These are phyloP conservation scores for Epichloe sp. DNA, from an alignment of 2,329 filamentous ascomycete species.

Conservation along the genomic window DNA sequence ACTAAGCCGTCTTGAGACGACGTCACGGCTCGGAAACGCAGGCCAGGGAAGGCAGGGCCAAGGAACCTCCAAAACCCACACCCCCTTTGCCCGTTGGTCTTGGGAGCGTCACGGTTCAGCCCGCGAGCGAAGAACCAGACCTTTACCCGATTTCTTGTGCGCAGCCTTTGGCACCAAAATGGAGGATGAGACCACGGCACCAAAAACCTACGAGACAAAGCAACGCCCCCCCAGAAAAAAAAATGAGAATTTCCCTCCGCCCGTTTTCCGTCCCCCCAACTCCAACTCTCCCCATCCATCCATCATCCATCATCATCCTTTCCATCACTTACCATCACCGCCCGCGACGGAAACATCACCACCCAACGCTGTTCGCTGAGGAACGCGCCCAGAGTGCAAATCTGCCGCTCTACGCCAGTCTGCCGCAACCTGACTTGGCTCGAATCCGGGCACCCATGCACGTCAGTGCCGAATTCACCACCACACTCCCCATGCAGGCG, in stretches of 20 bases:
- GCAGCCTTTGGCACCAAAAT: slow-evolving; percentile 27
- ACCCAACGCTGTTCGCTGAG: slow-evolving; percentile 5
- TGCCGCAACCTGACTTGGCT: slow-evolving; percentile 13
- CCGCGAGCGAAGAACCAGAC: slow-evolving; percentile 10
- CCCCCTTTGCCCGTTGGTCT: slow-evolving; percentile 10
- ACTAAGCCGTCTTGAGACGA: neutral
- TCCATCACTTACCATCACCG: slow-evolving; percentile 13
- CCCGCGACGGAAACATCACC: slow-evolving; percentile 16
- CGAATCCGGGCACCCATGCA: slow-evolving; percentile 10
- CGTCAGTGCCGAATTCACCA: slow-evolving; percentile 8
- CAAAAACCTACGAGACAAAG: slow-evolving; percentile 25
- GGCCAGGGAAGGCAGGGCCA: neutral
- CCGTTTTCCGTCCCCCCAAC: slow-evolving; percentile 12
- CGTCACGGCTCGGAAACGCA: neutral
- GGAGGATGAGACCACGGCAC: slow-evolving; percentile 27
- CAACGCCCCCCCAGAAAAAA: slow-evolving; percentile 15
- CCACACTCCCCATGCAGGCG: slow-evolving; percentile 9
- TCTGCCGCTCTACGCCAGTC: slow-evolving; percentile 16
- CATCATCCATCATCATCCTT: slow-evolving; percentile 11
- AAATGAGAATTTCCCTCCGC: slow-evolving; percentile 18
- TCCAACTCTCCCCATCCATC: slow-evolving; percentile 8
- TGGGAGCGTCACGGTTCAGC: slow-evolving; percentile 14
- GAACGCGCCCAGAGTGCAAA: slow-evolving; percentile 1
- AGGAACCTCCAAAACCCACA: slow-evolving; percentile 7
- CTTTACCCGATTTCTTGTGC: slow-evolving; percentile 24